Evolutionary conservation across 306 rosid species (phyloP).

Genomic region (Acacia acuminata): DNA sequence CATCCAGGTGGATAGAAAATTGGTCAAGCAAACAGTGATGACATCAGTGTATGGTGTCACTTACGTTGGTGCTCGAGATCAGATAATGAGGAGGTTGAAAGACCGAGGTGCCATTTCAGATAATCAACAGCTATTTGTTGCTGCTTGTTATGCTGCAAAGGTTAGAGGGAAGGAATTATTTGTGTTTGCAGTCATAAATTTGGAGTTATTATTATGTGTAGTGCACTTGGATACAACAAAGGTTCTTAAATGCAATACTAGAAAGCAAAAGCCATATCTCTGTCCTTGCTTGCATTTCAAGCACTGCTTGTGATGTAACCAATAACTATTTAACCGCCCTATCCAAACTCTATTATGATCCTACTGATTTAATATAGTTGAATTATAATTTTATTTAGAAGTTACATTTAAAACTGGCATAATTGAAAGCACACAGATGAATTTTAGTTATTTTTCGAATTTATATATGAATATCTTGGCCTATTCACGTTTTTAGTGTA

Average conservation of each 20-base stretch:
- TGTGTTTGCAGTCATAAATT: background rate
- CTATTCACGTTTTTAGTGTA: background rate
- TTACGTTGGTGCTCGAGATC: constrained; percentile 91
- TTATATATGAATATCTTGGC: background rate
- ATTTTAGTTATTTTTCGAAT: background rate
- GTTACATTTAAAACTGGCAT: background rate
- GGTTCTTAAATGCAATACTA: background rate
- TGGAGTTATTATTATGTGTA: background rate
- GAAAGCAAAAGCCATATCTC: background rate
- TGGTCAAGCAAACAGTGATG: constrained; percentile 99
- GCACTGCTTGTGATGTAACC: background rate
- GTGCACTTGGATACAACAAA: background rate
- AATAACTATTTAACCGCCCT: background rate
- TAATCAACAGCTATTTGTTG: constrained; percentile 60
- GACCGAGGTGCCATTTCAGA: constrained; percentile 67
- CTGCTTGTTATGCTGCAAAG: constrained; percentile 95
- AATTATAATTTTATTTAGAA: background rate
- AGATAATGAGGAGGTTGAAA: constrained; percentile 88
- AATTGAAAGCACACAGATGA: background rate
- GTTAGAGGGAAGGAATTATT: constrained; percentile 41
- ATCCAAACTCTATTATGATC: background rate
- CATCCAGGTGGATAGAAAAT: constrained; percentile 84
- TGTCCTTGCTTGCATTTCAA: background rate
- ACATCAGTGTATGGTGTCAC: constrained; percentile 99
- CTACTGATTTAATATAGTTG: background rate